Conservation (phyloP, 805 yeast genomes). For the Pichia insulana region DNA sequence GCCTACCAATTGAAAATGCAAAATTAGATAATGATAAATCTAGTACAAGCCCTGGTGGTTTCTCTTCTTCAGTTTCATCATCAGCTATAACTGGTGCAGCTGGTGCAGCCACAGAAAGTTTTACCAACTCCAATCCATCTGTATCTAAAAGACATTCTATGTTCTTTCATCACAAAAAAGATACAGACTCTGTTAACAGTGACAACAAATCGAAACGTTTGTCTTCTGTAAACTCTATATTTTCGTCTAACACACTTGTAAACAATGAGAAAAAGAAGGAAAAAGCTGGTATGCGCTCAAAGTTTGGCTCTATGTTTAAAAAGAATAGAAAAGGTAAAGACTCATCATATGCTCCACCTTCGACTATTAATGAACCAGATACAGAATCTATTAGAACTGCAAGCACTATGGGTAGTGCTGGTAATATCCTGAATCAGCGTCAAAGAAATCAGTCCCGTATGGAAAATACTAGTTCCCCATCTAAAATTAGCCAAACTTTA, state of each 20-base stretch:
- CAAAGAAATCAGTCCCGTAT: slow-evolving; percentile 11
- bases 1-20: slow-evolving; percentile 21
- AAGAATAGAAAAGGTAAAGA: slow-evolving; percentile 48
- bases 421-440: slow-evolving; percentile 2
- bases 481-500: background rate
- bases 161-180: background rate
- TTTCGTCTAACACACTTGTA: slow-evolving; percentile 9
- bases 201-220: slow-evolving; percentile 6
- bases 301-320: slow-evolving; percentile 63
- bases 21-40: slow-evolving; percentile 12
- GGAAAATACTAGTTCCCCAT: background rate
- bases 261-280: slow-evolving; percentile 18
- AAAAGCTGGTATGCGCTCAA: slow-evolving; percentile 45
- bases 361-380: slow-evolving; percentile 27
- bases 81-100: slow-evolving; percentile 6
- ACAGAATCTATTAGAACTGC: slow-evolving; percentile 22
- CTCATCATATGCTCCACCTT: slow-evolving; percentile 11
- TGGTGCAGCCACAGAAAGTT: slow-evolving; percentile 10
- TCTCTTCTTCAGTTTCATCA: slow-evolving; percentile 15
- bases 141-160: background rate
- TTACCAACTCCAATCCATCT: background rate
- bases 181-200: background rate
- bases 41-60: slow-evolving; percentile 12
- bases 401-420: slow-evolving; percentile 6
- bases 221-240: slow-evolving; percentile 10